A percentile compares a stretch with the other conserved stretches of the same genome.
phyloP scores from a whole-genome alignment of 164 flowering plant species.

The Buxus sempervirens region DNA sequence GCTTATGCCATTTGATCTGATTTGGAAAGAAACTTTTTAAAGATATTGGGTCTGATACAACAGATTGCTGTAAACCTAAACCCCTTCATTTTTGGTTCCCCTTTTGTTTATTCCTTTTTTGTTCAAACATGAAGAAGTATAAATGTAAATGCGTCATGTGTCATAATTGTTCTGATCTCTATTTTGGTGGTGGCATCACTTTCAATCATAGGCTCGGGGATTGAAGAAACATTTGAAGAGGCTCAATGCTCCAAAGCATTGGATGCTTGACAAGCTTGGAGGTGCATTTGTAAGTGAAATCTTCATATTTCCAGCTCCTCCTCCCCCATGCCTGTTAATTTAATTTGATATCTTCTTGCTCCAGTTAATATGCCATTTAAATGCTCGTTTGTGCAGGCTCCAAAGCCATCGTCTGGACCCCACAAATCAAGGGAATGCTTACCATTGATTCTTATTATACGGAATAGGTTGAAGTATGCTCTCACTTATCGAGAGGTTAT shows the following conservation, averaged over 20 bases:
- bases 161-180: too few relatives aligned
- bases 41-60: too few relatives aligned
- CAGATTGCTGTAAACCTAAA: too few relatives aligned
- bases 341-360: too few relatives aligned
- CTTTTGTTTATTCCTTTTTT: too few relatives aligned
- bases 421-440: constrained; percentile 65
- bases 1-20: too few relatives aligned
- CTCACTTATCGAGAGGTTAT: constrained; percentile 56
- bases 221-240: constrained; percentile 72
- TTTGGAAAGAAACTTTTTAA: too few relatives aligned
- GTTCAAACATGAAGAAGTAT: too few relatives aligned
- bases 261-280: constrained; percentile 73
- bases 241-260: constrained; percentile 74
- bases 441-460: constrained; percentile 48
- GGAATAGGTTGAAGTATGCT: constrained; percentile 60
- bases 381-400: constrained; percentile 33
- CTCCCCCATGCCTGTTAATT: neutral
- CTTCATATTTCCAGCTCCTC: neutral
- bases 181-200: neutral
- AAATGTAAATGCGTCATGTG: too few relatives aligned
- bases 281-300: constrained; percentile 55
- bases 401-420: constrained; percentile 71
- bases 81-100: too few relatives aligned
- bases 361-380: neutral
- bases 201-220: constrained; percentile 45